Evolutionary conservation across 1,284 basidiomycete species (phyloP), one percentile per base, ranked within the genome.

Genomic region (Trametes versicolor): DNA sequence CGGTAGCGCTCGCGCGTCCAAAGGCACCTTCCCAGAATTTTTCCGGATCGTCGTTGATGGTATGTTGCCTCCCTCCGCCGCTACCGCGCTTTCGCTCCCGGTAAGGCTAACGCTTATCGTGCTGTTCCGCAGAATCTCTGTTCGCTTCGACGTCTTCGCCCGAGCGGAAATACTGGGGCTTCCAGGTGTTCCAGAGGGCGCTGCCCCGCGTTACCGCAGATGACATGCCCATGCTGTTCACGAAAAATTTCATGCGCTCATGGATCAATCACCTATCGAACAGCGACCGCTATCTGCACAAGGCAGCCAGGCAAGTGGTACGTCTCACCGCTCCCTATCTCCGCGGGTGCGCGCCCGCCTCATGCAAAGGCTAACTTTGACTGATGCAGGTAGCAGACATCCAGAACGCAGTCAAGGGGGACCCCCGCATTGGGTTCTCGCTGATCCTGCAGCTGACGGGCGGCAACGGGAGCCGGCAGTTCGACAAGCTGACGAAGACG

Each of bases 251-350:
- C 73, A 97, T 99, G 93, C 91, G 96, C 49, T 92, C 92, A 45
- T 97, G 96, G 94, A 97, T 98, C 70, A 98, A 97, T 77, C 96
- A 99, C 75, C 85, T 99, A 23, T 92, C 94, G 0, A 92, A 93
- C 61, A 85, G 86, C 60, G 96, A 98, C 77, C 87, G 96, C 60
- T 90, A 96, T 75, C 81, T 98, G 37, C 95, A 98, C 82, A 96
- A 94, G 78, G 90, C 92, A 27, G 95, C 96, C 2, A 85, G 85
- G 61, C 88, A 92, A 75, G 90, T 93, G 73, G 95, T 92, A 74
- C 57, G 88, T 80, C 37, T 19, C 32, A 45, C 29, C 21, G 13
- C 41, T 17, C 39, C 21, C 19, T 59, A 45, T 65, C 61, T 59
- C 47, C 52, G 52, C 41, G 37, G 58, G 32, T 21, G 15, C 45